Percentiles rank a stretch among this genome's conserved stretches.
Evolutionary conservation across 495 filamentous ascomycete genomes (phyloP).

Genomic region (Viridothelium virens): DNA sequence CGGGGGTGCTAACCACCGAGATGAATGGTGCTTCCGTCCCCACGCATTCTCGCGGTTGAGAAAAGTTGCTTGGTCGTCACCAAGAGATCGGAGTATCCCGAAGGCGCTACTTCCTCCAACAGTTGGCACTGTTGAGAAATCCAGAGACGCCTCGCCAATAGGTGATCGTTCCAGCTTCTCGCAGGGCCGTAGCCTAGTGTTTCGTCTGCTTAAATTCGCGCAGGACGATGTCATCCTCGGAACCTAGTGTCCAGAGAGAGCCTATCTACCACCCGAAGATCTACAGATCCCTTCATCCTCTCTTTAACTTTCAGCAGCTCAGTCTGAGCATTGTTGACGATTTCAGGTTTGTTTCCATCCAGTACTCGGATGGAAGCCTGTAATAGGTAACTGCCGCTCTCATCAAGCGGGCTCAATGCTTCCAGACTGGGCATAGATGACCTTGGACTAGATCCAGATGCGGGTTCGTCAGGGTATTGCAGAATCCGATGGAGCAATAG

Average conservation of each 20-base stretch:
- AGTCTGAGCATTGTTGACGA: conserved; percentile 47
- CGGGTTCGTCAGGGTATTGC: conserved; percentile 24
- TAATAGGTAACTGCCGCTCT: conserved; percentile 34
- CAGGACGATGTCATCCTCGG: not conserved
- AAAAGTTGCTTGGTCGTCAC: no score
- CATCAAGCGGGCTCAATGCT: conserved; percentile 30
- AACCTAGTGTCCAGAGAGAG: conserved; percentile 55
- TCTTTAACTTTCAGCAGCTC: conserved; percentile 56
- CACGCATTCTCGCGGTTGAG: no score
- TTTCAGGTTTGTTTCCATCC: conserved; percentile 34
- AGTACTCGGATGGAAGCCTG: conserved; percentile 38
- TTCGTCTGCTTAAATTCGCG: no score
- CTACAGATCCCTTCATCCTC: conserved; percentile 55
- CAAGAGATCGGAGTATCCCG: no score
- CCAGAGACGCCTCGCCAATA: not conserved
- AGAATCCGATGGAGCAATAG: conserved; percentile 36
- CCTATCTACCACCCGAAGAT: conserved; percentile 55
- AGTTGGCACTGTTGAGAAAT: not conserved
- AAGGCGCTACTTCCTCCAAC: no score
- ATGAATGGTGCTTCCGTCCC: no score
- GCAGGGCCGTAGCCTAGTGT: no score
- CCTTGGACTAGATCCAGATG: conserved; percentile 37
- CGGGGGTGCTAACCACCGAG: no score
- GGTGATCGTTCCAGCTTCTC: no score
- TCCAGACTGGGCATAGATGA: conserved; percentile 39